Base-by-base conservation (phyloP, 208 protist genomes). In the Acanthamoeba triangularis region DNA sequence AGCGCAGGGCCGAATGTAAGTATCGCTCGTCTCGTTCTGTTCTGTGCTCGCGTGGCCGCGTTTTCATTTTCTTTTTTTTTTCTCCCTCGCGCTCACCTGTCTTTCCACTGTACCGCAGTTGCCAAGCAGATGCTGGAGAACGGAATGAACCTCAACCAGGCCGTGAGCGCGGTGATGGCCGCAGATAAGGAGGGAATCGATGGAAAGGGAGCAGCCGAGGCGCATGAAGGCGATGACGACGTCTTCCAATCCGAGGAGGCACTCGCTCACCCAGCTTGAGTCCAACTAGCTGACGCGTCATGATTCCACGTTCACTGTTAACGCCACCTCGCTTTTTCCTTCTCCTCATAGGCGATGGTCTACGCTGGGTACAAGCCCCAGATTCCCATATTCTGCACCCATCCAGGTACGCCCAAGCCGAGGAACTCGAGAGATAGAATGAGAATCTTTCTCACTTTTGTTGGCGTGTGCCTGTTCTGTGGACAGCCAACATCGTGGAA, bases 221-320 rank as follows among this genome's bases (percentile, higher is more conserved):
- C 30, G 37, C 44, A 44, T 44, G 76, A 85, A 25, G 76, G 76
- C n/a, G 76, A 85, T 35, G 76, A 85, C 76, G 76, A 56, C n/a
- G 76, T 85, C 16, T 85, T 85, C 47, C 76, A 85, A 41, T 59
- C 35, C 37, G 76, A 85, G 20, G 76, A 74, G 65, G 65, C 20
- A 67, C 3, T 67, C 41, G 41, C 41, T 47, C 41, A 47, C 2
- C 37, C 37, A 41, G 37, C 37, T 41, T 54, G 49, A 54, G 49
- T 18, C 49, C 49, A 54, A 54, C 49, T 6, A 20, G 1, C 49
- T 4, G 49, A 52, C 52, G 52, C 41, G 41, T 47, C 41, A 47
- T 47, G 41, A 47, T 47, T 56, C 2, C 11, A 56, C 52, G 0
- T 5, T 1, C 52, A 20, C 16, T 14, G 23, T 30, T 35, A 13